Base-by-base conservation (phyloP, 2,329 filamentous ascomycete species). In the Pseudomassariella vexata region DNA sequence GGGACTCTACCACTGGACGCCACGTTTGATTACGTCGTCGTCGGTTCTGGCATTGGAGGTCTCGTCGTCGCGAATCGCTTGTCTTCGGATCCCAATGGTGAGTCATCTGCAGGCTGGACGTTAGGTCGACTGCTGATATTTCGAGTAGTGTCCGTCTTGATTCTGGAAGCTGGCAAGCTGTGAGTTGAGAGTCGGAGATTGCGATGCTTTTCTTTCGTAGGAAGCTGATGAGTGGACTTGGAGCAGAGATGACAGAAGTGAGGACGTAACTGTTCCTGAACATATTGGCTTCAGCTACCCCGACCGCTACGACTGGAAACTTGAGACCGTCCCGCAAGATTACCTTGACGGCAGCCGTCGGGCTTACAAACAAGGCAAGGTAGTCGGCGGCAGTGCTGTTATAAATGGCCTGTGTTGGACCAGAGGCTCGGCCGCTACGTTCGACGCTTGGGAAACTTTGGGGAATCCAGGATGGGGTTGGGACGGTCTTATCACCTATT, bases 401-500 rank as follows among this genome's bases (percentile, higher is more conserved):
- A 40, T 62, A 31, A 66, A 66, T 33, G 62, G 61, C 11, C 50
- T 66, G 44, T 59, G 59, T 28, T 65, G 59, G 48, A 58, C 53
- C 17, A 48, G 62, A 14, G 61, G 62, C 6, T 52, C 58, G 10
- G 50, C 47, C 6, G 51, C 49, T 10, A 60, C 65, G 36, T 66
- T 61, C 30, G 57, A 67, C 26, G 55, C 56, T 15, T 67, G 63
- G 63, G 58, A 57, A 33, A 50, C 51, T 3, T 46, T 68, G 5
- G 62, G 62, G 0, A 63, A 62, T 27, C 46, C 51, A 1, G 58
- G 55, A 2, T 67, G 63, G 64, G 56, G 58, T 12, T 67, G 61
- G 59, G 40, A 59, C 2, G 53, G 51, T 15, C 46, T 76, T 9
- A 46, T 66, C 1, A 67, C 63, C 0, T 73, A 73, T 39, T 67